Conservation (phyloP, 2,329 filamentous ascomycete genomes). For the Sporothrix protearum region DNA sequence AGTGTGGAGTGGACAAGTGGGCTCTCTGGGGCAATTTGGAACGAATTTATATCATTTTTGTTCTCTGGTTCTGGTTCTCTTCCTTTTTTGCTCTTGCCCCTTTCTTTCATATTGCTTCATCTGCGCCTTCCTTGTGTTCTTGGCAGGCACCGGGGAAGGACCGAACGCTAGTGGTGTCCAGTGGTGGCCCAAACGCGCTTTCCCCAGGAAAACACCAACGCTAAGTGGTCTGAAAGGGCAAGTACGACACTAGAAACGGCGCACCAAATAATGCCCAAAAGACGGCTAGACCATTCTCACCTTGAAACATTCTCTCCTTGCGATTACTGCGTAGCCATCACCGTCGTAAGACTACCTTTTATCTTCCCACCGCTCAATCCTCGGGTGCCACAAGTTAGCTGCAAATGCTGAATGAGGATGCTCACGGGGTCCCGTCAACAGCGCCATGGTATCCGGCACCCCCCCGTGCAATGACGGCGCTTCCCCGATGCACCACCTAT, state of each 20-base stretch:
- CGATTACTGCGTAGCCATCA: too few species aligned
- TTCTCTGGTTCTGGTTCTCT: neutral
- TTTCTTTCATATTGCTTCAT: neutral
- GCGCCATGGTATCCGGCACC: neutral
- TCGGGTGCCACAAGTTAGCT: neutral
- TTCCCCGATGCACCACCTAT: neutral
- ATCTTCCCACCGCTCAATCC: neutral
- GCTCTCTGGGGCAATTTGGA: conserved; percentile 1
- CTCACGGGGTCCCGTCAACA: neutral
- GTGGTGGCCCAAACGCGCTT: neutral
- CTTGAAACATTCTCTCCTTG: too few species aligned
- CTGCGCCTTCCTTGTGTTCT: neutral
- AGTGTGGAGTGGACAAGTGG: neutral
- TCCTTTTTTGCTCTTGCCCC: too few species aligned
- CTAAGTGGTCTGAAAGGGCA: neutral
- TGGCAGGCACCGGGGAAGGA: conserved; percentile 10
- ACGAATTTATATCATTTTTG: neutral
- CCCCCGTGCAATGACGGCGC: neutral
- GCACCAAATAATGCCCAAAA: neutral
- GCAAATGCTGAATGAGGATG: neutral
- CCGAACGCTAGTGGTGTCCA: neutral
- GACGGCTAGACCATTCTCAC: neutral
- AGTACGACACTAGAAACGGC: too few species aligned
- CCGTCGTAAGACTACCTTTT: neutral
- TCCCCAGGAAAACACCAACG: conserved; percentile 3